Evolutionary conservation across 352 stramenopile species (phyloP).

Genomic region (Bremia lactucae): DNA sequence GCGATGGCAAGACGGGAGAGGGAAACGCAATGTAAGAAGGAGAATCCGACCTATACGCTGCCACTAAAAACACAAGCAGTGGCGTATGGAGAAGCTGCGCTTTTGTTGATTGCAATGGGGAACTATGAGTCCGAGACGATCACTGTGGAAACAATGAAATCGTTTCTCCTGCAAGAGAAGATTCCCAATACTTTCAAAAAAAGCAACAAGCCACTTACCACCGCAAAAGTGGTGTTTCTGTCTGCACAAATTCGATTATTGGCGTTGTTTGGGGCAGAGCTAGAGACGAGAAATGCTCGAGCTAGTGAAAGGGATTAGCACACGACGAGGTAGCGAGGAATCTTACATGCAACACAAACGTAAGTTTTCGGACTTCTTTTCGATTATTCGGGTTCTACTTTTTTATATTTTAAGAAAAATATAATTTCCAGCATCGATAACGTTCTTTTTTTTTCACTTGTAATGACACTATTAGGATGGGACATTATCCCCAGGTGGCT

Average conservation of each 20-base stretch:
- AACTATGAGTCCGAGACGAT: slow-evolving; percentile 21
- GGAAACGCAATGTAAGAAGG: slow-evolving; percentile 31
- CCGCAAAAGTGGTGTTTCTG: slow-evolving; percentile 19
- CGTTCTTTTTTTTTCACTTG: no score
- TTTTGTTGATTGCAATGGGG: slow-evolving; percentile 19
- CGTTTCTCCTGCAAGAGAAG: slow-evolving; percentile 46
- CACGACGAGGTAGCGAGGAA: no score
- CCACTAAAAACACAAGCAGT: slow-evolving; percentile 25
- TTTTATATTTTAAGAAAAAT: no score
- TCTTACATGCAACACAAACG: slow-evolving; percentile 11
- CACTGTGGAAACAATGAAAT: slow-evolving; percentile 30
- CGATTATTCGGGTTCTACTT: no score
- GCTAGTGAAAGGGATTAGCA: not conserved
- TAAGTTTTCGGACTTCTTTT: no score
- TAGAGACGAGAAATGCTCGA: no score
- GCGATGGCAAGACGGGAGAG: slow-evolving; percentile 30
- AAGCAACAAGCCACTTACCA: slow-evolving; percentile 22
- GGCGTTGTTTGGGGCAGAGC: no score
- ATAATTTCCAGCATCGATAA: no score
- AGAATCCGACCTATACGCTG: slow-evolving; percentile 32
- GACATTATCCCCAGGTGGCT: no score
- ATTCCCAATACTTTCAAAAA: slow-evolving; percentile 31
- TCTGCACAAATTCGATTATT: slow-evolving; percentile 39
- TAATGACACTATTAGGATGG: no score
- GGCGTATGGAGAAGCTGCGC: slow-evolving; percentile 12